Evolutionary conservation across 371 early-diverging fungal genomes (phyloP).

Genomic region (Zychaea mexicana): DNA sequence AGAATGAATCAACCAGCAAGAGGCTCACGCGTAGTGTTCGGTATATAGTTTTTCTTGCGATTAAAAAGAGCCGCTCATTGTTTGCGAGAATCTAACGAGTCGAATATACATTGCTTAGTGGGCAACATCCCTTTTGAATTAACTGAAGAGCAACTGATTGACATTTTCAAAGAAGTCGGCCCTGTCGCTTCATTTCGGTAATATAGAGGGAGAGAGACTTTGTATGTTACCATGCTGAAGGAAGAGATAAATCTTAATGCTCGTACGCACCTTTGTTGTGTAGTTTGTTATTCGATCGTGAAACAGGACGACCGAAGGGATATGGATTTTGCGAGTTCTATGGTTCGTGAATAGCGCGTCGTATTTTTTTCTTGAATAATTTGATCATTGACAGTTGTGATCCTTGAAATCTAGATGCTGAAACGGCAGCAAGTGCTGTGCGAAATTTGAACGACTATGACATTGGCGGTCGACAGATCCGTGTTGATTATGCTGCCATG

Average conservation of each 20-base stretch:
- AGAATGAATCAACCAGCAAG: slow-evolving; percentile 40
- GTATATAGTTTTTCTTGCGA: slow-evolving; percentile 20
- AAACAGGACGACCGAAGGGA: slow-evolving; percentile 89
- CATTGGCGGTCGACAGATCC: slow-evolving; percentile 76
- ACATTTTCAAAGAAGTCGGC: slow-evolving; percentile 90
- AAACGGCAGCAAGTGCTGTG: slow-evolving; percentile 83
- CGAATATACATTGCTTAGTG: slow-evolving; percentile 36
- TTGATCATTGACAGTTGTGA: background rate
- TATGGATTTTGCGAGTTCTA: slow-evolving; percentile 89
- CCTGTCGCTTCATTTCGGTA: slow-evolving; percentile 80
- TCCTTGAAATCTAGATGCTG: slow-evolving; percentile 53
- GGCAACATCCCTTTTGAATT: slow-evolving; percentile 88
- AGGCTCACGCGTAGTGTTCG: slow-evolving; percentile 62
- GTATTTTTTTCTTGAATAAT: background rate
- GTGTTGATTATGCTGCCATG: slow-evolving; percentile 86
- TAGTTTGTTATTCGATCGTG: slow-evolving; percentile 84
- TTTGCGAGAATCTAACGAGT: background rate
- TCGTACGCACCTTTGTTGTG: background rate
- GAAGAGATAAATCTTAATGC: background rate
- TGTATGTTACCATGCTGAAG: background rate
- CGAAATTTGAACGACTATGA: slow-evolving; percentile 84
- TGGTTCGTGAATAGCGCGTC: slow-evolving; percentile 42
- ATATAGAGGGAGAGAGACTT: background rate
- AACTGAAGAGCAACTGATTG: slow-evolving; percentile 88
- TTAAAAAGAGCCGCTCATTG: too few relatives aligned